A percentile compares a stretch with the other conserved stretches of the same genome.
Conservation (phyloP, 768 basidiomycete genomes). For the Tylopilus felleus region DNA sequence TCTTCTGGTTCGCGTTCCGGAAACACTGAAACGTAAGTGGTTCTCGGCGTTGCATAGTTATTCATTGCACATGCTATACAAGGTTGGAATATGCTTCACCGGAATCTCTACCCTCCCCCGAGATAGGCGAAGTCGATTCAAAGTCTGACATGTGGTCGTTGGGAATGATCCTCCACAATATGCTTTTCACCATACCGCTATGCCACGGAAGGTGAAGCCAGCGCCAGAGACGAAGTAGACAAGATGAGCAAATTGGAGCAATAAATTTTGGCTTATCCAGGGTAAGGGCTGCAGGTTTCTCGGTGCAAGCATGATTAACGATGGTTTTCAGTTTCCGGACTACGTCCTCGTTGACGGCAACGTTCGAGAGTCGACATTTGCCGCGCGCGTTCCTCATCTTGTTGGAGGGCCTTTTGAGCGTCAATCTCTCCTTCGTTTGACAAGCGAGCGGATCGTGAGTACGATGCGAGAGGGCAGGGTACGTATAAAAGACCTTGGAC, state of each 20-base stretch:
- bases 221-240: constrained; percentile 49
- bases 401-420: constrained; percentile 67
- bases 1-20: constrained; percentile 70
- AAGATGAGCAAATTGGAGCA: constrained; percentile 68
- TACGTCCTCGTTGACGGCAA: constrained; percentile 44
- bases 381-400: constrained; percentile 69
- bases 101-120: constrained; percentile 72
- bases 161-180: constrained; percentile 92
- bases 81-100: constrained; percentile 88
- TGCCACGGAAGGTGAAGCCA: constrained; percentile 56
- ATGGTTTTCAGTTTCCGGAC: constrained; percentile 50
- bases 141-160: constrained; percentile 97
- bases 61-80: neutral
- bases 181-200: constrained; percentile 86
- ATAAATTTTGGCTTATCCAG: constrained; percentile 72
- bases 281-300: constrained; percentile 42
- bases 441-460: constrained; percentile 64
- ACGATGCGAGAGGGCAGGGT: constrained; percentile 75
- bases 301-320: constrained; percentile 7
- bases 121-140: constrained; percentile 74
- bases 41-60: neutral
- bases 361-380: constrained; percentile 67
- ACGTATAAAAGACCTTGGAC: constrained; percentile 25
- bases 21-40: constrained; percentile 90
- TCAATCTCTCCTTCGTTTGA: constrained; percentile 61